These are phyloP conservation scores for Tylopilus cervinicoccineus DNA, from an alignment of 768 basidiomycete species.

Conservation along the genomic window DNA sequence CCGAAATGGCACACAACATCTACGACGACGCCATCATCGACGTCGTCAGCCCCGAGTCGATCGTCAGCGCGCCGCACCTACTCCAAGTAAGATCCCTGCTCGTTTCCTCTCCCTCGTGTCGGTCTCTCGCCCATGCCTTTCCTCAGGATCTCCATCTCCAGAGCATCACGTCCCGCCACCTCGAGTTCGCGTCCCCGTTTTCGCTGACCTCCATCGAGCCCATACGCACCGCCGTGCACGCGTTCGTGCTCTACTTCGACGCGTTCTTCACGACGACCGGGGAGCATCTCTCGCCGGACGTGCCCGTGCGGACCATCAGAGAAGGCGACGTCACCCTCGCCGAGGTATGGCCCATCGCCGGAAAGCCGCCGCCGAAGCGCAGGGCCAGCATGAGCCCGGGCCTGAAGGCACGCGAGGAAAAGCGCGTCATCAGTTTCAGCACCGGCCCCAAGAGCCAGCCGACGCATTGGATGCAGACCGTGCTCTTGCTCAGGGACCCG, in stretches of 20 bases:
- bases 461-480: slow-evolving; percentile 96
- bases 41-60: slow-evolving; percentile 59
- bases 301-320: slow-evolving; percentile 51
- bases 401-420: slow-evolving; percentile 38
- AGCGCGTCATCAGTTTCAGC: slow-evolving; percentile 67
- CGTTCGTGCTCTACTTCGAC: slow-evolving; percentile 92
- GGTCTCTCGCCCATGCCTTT: no score
- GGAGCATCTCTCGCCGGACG: slow-evolving; percentile 49
- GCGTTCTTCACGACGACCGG: slow-evolving; percentile 76
- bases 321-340: slow-evolving; percentile 62
- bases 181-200: slow-evolving; percentile 80
- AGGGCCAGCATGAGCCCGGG: slow-evolving; percentile 51
- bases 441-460: slow-evolving; percentile 84
- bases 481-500: slow-evolving; percentile 81
- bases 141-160: slow-evolving; percentile 71
- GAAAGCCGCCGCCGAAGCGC: slow-evolving; percentile 55
- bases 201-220: slow-evolving; percentile 58
- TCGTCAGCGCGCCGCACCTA: slow-evolving; percentile 58
- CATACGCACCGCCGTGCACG: slow-evolving; percentile 62
- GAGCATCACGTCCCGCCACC: slow-evolving; percentile 59
- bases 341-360: slow-evolving; percentile 77
- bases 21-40: slow-evolving; percentile 86
- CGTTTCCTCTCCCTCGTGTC: not conserved
- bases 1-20: slow-evolving; percentile 70
- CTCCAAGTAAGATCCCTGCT: slow-evolving; percentile 56